Percentiles rank a stretch among this genome's conserved stretches.
phyloP scores from a whole-genome alignment of 1,284 basidiomycete species.

The Anthracocystis setariae region DNA sequence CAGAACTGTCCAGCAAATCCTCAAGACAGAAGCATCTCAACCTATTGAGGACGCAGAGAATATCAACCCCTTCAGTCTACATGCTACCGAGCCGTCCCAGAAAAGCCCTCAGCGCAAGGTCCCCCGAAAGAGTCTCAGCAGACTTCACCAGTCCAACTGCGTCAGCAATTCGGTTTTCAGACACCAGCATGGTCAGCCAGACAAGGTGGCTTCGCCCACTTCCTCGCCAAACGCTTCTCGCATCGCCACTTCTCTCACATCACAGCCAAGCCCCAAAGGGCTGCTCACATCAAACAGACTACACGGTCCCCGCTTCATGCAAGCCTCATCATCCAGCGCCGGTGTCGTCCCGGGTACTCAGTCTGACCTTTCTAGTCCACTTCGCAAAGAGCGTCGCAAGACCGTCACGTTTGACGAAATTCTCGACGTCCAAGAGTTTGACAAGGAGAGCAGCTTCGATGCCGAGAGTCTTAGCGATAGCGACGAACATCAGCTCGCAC shows the following conservation, averaged over 20 bases:
- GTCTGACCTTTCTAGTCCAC: slow-evolving; percentile 6
- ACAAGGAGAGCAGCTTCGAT: slow-evolving; percentile 62
- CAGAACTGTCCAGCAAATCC: slow-evolving; percentile 10
- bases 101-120: slow-evolving; percentile 23
- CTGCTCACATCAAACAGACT: slow-evolving; percentile 82
- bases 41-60: slow-evolving; percentile 32
- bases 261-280: slow-evolving; percentile 70
- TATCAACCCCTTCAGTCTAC: slow-evolving; percentile 29
- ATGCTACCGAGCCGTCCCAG: slow-evolving; percentile 14
- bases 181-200: slow-evolving; percentile 60
- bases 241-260: slow-evolving; percentile 2
- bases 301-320: slow-evolving; percentile 74
- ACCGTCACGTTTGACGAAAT: slow-evolving; percentile 86
- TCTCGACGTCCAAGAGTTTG: slow-evolving; percentile 82
- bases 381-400: slow-evolving; percentile 53
- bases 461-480: slow-evolving; percentile 40
- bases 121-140: slow-evolving; percentile 52
- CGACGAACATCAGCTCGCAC: slow-evolving; percentile 10
- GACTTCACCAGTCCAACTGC: slow-evolving; percentile 48
- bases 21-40: slow-evolving; percentile 7
- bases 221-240: slow-evolving; percentile 12
- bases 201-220: slow-evolving; percentile 30
- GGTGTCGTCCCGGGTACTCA: not conserved
- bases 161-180: slow-evolving; percentile 74
- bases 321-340: slow-evolving; percentile 17